Evolutionary conservation across 345 rosid species (phyloP).

Genomic region (Eucalyptus cloeziana): DNA sequence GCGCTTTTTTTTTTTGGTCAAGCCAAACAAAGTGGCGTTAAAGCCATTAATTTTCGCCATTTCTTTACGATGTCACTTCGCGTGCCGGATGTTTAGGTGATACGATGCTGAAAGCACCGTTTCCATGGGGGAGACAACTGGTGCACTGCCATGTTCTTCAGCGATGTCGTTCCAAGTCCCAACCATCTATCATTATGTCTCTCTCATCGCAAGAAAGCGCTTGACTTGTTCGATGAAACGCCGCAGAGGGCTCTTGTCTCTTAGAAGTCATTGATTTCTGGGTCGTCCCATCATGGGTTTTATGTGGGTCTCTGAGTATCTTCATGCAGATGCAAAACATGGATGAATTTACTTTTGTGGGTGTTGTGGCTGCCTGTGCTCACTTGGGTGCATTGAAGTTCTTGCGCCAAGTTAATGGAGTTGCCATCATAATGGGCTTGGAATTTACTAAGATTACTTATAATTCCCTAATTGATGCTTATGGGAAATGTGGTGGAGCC

Average conservation of each 20-base stretch:
- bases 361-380: slow-evolving; percentile 24
- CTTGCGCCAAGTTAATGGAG: slow-evolving; percentile 18
- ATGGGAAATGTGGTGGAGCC: slow-evolving; percentile 24
- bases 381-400: slow-evolving; percentile 4
- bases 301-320: slow-evolving; percentile 3
- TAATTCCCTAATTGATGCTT: slow-evolving; percentile 30
- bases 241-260: slow-evolving; percentile 18
- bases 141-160: neutral
- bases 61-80: neutral
- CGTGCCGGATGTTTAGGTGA: neutral
- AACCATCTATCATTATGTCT: neutral
- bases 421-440: slow-evolving; percentile 10
- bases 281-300: slow-evolving; percentile 15
- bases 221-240: slow-evolving; percentile 23
- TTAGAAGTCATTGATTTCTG: slow-evolving; percentile 27
- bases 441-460: slow-evolving; percentile 13
- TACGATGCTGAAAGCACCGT: neutral
- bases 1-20: no score
- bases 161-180: neutral
- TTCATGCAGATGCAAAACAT: slow-evolving; percentile 13
- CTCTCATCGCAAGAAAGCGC: slow-evolving; percentile 7
- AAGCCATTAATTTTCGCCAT: no score
- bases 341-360: slow-evolving; percentile 19
- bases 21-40: no score
- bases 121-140: neutral